phyloP scores from a whole-genome alignment of 371 early-diverging fungal species.

The Mucor piriformis region DNA sequence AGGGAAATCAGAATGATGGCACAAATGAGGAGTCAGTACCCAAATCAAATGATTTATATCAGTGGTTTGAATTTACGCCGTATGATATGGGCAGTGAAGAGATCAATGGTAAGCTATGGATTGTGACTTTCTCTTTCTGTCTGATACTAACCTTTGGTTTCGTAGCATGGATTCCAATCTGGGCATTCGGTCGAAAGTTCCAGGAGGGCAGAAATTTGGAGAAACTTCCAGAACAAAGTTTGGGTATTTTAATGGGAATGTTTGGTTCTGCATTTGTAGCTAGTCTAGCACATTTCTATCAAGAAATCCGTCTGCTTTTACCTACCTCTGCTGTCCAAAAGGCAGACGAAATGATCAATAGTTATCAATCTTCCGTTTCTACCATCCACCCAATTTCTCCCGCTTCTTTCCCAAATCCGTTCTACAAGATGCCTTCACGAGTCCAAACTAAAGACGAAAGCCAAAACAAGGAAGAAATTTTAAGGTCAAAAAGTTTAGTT shows the following conservation, averaged over 20 bases:
- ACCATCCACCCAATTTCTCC: conserved; percentile 59
- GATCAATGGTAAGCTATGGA: conserved; percentile 63
- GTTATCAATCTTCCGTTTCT: conserved; percentile 50
- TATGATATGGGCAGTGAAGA: conserved; percentile 80
- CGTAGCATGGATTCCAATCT: conserved; percentile 72
- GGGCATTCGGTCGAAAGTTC: conserved; percentile 77
- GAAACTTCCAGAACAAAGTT: conserved; percentile 62
- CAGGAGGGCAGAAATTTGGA: conserved; percentile 59
- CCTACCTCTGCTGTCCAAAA: conserved; percentile 34
- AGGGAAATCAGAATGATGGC: neutral
- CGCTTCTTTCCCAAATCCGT: conserved; percentile 60
- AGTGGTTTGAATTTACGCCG: conserved; percentile 84
- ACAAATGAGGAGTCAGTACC: neutral
- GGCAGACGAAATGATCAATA: conserved; percentile 42
- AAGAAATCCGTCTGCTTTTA: conserved; percentile 55
- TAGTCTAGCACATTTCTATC: conserved; percentile 64
- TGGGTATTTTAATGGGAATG: conserved; percentile 61
- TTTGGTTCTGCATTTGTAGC: conserved; percentile 74
- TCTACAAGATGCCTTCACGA: conserved; percentile 33
- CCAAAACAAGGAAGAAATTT: conserved; percentile 8
- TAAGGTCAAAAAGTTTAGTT: conserved; percentile 25
- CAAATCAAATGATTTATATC: conserved; percentile 41
- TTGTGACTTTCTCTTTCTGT: no score
- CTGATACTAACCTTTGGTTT: neutral
- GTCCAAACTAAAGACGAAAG: conserved; percentile 7